phyloP scores from a whole-genome alignment of 1,284 basidiomycete genomes.

The Puccinia coronata region DNA sequence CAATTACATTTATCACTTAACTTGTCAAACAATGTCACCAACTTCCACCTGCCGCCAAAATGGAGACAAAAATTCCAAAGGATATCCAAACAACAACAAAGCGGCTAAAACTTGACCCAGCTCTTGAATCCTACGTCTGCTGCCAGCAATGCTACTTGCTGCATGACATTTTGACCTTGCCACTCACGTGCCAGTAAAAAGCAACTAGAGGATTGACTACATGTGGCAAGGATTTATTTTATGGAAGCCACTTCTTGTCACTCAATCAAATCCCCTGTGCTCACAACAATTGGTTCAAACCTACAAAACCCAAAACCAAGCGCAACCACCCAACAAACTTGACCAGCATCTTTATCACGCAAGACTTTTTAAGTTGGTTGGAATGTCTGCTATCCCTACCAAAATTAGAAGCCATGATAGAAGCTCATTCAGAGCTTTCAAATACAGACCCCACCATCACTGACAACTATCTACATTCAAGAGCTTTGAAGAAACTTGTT shows the following conservation, averaged over 20 bases:
- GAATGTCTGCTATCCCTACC: neutral
- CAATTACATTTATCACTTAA: neutral
- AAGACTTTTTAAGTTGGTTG: neutral
- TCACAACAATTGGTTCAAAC: neutral
- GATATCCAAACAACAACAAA: constrained; percentile 15
- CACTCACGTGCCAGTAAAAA: neutral
- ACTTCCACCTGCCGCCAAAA: neutral
- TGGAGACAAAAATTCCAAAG: constrained; percentile 15
- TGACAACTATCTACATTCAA: neutral
- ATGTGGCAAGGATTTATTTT: constrained; percentile 13
- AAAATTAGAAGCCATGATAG: neutral
- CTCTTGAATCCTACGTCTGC: constrained; percentile 21
- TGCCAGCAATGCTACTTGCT: constrained; percentile 20
- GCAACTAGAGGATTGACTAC: neutral
- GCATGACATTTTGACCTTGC: neutral
- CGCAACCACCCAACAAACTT: constrained; percentile 3
- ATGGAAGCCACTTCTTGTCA: neutral
- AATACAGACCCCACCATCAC: neutral
- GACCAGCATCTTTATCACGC: constrained; percentile 1
- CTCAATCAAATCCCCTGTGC: neutral
- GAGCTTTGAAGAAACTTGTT: neutral
- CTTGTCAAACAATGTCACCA: constrained; percentile 20
- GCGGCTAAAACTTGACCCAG: neutral
- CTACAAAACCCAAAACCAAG: neutral
- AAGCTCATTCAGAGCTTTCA: neutral